phyloP scores from a whole-genome alignment of 768 basidiomycete genomes.

The Xerocomus potaroensis region DNA sequence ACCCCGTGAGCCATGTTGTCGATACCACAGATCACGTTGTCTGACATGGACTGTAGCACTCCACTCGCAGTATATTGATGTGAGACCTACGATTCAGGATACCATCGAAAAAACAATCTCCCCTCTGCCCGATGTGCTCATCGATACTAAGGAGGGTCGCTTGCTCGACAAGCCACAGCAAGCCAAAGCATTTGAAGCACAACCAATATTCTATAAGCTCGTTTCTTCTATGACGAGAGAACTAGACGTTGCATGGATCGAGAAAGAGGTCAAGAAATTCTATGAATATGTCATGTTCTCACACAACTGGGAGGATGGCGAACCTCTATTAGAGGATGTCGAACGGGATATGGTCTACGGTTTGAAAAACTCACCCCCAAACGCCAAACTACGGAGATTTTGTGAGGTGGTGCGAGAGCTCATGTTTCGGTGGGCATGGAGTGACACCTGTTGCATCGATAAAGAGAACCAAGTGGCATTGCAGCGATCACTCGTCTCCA shows the following conservation, averaged over 20 bases:
- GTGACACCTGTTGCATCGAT: constrained; percentile 5
- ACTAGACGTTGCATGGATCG: background rate
- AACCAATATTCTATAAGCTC: background rate
- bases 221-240: background rate
- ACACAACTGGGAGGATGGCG: background rate
- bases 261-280: background rate
- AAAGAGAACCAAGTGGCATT: background rate
- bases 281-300: constrained; percentile 6
- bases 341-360: background rate
- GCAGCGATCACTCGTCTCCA: constrained; percentile 5
- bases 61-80: background rate
- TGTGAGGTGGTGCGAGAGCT: background rate
- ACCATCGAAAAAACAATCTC: background rate
- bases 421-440: background rate
- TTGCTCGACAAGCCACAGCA: background rate
- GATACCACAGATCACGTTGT: background rate
- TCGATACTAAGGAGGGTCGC: background rate
- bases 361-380: background rate
- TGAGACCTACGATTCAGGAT: background rate
- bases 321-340: background rate
- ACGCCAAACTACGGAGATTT: background rate
- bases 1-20: background rate
- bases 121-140: constrained; percentile 1
- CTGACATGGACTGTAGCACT: background rate
- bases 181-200: background rate